Conservation (phyloP, 176 grass and related monocot genomes). For the Zea luxurians region DNA sequence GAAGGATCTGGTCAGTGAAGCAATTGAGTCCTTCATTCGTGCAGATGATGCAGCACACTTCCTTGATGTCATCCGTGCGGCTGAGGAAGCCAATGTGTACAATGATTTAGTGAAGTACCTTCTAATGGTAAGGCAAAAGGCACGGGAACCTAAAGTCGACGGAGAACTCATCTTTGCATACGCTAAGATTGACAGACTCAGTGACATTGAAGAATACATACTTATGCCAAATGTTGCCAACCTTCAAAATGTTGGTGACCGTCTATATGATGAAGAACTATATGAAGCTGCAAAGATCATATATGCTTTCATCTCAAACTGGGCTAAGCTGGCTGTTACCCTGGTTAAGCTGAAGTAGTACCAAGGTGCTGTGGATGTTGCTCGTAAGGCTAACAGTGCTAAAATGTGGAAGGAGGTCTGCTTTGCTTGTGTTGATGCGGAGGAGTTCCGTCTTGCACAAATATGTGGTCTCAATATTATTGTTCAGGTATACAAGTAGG, state of each 20-base stretch:
- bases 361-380: slow-evolving; percentile 96
- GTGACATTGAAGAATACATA: slow-evolving; percentile 96
- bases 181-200: slow-evolving; percentile 80
- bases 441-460: slow-evolving; percentile 94
- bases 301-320: slow-evolving; percentile 96
- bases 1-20: slow-evolving; percentile 89
- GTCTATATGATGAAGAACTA: slow-evolving; percentile 83
- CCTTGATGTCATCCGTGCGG: slow-evolving; percentile 82
- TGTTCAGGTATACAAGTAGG: slow-evolving; percentile 57
- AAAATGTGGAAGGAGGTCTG: slow-evolving; percentile 99
- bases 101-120: slow-evolving; percentile 81
- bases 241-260: slow-evolving; percentile 92
- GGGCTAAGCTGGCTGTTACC: slow-evolving; percentile 90
- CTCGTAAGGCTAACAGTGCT: slow-evolving; percentile 89
- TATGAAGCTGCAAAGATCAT: slow-evolving; percentile 99
- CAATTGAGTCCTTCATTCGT: slow-evolving; percentile 95
- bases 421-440: slow-evolving; percentile 97
- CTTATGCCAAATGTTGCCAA: slow-evolving; percentile 99
- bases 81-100: slow-evolving; percentile 81
- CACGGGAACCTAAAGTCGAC: slow-evolving; percentile 76
- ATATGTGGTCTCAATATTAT: slow-evolving; percentile 97
- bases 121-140: slow-evolving; percentile 87
- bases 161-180: slow-evolving; percentile 96
- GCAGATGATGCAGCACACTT: slow-evolving; percentile 88
- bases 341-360: slow-evolving; percentile 94